Evolutionary conservation across 495 filamentous ascomycete genomes (phyloP).

Genomic region (Aspergillus bertholletiae): DNA sequence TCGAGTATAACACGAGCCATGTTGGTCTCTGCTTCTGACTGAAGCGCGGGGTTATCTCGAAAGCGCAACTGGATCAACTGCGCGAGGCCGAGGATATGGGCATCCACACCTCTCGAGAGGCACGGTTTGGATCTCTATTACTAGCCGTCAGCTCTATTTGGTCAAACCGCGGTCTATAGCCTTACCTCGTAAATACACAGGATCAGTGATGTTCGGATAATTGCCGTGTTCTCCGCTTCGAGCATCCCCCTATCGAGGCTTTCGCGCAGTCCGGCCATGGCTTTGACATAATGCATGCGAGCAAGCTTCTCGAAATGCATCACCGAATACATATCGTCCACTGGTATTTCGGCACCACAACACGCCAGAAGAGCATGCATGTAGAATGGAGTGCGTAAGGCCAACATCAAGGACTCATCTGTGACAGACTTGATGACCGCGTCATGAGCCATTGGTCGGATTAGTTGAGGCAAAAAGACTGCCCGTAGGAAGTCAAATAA

Average conservation of each 20-base stretch:
- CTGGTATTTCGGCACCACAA: conserved; percentile 18
- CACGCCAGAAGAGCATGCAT: conserved; percentile 25
- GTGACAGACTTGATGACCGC: conserved; percentile 9
- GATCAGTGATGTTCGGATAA: conserved; percentile 15
- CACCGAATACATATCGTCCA: neutral
- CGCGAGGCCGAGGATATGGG: conserved; percentile 20
- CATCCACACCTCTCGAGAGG: conserved; percentile 10
- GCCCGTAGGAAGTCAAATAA: conserved; percentile 17
- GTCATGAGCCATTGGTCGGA: conserved; percentile 10
- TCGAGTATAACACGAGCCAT: conserved; percentile 19
- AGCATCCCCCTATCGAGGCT: neutral
- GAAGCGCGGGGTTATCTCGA: neutral
- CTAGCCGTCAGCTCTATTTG: neutral
- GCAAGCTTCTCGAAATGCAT: conserved; percentile 6
- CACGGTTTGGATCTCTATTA: conserved; percentile 14
- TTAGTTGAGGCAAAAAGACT: conserved; percentile 18
- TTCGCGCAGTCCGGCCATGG: conserved; percentile 11
- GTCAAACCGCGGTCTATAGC: neutral
- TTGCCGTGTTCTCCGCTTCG: neutral
- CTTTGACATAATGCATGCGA: conserved; percentile 12
- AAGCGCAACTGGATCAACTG: conserved; percentile 14
- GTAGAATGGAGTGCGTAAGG: conserved; percentile 10
- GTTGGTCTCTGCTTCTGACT: neutral
- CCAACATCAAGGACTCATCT: conserved; percentile 11
- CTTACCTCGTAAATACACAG: conserved; percentile 23